These are phyloP conservation scores for Anthoceros angustus DNA, from an alignment of 225 moss, liverwort and hornwort species.

Conservation along the genomic window DNA sequence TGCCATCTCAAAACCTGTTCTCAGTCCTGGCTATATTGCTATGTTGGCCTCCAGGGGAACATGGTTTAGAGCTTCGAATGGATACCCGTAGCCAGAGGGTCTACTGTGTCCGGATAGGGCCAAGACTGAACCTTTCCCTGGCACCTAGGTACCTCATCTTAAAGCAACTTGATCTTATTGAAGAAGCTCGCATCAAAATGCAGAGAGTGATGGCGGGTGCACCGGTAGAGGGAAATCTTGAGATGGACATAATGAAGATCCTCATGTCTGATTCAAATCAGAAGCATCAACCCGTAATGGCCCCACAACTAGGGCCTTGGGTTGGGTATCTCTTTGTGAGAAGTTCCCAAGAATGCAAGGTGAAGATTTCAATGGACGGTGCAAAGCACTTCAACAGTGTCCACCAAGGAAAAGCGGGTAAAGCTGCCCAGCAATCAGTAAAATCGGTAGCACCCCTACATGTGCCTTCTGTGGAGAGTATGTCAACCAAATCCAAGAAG, in stretches of 20 bases:
- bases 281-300: background rate
- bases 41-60: slow-evolving; percentile 9
- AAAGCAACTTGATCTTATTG: background rate
- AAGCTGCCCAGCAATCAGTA: too few relatives aligned
- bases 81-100: slow-evolving; percentile 5
- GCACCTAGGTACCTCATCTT: slow-evolving; percentile 12
- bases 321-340: slow-evolving; percentile 12
- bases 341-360: background rate
- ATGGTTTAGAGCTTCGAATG: slow-evolving; percentile 13
- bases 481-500: too few relatives aligned
- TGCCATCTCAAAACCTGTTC: slow-evolving; percentile 11
- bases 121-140: slow-evolving; percentile 5
- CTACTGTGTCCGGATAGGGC: slow-evolving; percentile 10
- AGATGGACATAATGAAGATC: slow-evolving; percentile 6
- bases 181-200: slow-evolving; percentile 4
- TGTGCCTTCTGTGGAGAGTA: too few relatives aligned
- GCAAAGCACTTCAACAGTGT: too few relatives aligned
- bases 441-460: too few relatives aligned
- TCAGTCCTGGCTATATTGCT: slow-evolving; percentile 11
- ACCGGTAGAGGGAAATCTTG: background rate
- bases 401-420: too few relatives aligned
- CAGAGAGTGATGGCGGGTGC: slow-evolving; percentile 3
- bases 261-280: background rate
- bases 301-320: slow-evolving; percentile 14
- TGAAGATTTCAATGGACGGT: background rate